phyloP scores from a whole-genome alignment of 257 asterid species.

The Ballota nigra region DNA sequence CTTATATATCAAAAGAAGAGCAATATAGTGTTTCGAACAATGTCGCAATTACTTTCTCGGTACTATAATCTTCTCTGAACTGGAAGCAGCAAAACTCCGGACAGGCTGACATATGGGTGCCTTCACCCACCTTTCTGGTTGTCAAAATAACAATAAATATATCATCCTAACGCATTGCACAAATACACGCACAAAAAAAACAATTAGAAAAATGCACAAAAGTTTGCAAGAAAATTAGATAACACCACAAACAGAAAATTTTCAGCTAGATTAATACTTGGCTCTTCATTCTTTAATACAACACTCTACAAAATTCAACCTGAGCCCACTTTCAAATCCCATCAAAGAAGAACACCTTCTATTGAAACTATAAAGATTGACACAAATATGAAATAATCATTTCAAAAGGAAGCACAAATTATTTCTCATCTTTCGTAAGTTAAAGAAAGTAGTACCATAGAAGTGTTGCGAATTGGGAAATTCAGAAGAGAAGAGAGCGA shows the following conservation, averaged over 20 bases:
- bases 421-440: neutral
- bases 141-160: neutral
- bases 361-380: too few species aligned
- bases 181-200: too few species aligned
- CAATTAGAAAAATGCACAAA: neutral
- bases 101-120: conserved; percentile 26
- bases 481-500: conserved; percentile 35
- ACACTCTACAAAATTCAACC: neutral
- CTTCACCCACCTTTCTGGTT: conserved; percentile 48
- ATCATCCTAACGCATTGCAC: neutral
- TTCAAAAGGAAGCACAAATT: neutral
- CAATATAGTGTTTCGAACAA: conserved; percentile 11
- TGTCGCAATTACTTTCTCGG: conserved; percentile 57
- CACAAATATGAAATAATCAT: neutral
- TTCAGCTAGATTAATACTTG: conserved; percentile 6
- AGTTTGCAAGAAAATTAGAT: neutral
- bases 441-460: conserved; percentile 38
- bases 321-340: neutral
- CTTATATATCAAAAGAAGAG: neutral
- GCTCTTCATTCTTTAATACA: neutral
- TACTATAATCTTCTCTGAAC: conserved; percentile 52
- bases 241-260: neutral
- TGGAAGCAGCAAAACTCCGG: conserved; percentile 59
- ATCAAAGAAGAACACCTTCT: neutral
- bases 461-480: conserved; percentile 15